Percentiles rank a stretch among this genome's conserved stretches.
Conservation (phyloP, 2,329 filamentous ascomycete species). For the Phoma sp. region DNA sequence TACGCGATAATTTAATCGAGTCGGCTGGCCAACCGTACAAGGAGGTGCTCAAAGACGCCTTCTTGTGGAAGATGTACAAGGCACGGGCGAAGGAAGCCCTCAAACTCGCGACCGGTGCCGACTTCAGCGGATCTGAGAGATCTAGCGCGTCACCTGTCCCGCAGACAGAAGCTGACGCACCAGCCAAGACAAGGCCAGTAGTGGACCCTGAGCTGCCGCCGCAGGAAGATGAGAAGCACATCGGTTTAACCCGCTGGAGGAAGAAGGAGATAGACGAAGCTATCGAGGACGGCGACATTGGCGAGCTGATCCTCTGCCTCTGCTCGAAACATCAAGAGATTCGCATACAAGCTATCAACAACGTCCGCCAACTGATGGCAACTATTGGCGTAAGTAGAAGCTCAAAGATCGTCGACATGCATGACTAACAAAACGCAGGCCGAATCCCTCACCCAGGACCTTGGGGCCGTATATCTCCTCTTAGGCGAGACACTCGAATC, state of each 20-base stretch:
- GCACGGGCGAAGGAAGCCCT: constrained; percentile 46
- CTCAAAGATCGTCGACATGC: background rate
- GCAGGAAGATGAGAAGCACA: constrained; percentile 53
- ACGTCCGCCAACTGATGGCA: constrained; percentile 68
- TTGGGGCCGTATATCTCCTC: constrained; percentile 79
- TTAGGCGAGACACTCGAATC: constrained; percentile 84
- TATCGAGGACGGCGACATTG: constrained; percentile 77
- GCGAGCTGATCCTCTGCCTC: constrained; percentile 75
- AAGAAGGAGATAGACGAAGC: constrained; percentile 80
- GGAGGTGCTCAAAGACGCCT: constrained; percentile 43
- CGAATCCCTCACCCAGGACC: constrained; percentile 65
- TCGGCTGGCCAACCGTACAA: constrained; percentile 39
- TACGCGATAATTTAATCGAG: constrained; percentile 40
- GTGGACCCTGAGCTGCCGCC: constrained; percentile 49
- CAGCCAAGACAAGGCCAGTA: constrained; percentile 13
- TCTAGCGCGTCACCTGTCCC: constrained; percentile 39
- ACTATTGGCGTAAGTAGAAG: constrained; percentile 54
- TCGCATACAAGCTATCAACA: constrained; percentile 76
- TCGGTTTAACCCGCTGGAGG: constrained; percentile 68
- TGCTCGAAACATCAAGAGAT: constrained; percentile 78
- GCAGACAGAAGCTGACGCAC: constrained; percentile 21
- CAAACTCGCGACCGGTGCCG: constrained; percentile 43
- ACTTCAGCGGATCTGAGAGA: constrained; percentile 46
- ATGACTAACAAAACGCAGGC: constrained; percentile 12
- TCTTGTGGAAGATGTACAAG: constrained; percentile 49